Base-by-base conservation (phyloP, 1,284 basidiomycete genomes). In the Hymenochaete sp. region DNA sequence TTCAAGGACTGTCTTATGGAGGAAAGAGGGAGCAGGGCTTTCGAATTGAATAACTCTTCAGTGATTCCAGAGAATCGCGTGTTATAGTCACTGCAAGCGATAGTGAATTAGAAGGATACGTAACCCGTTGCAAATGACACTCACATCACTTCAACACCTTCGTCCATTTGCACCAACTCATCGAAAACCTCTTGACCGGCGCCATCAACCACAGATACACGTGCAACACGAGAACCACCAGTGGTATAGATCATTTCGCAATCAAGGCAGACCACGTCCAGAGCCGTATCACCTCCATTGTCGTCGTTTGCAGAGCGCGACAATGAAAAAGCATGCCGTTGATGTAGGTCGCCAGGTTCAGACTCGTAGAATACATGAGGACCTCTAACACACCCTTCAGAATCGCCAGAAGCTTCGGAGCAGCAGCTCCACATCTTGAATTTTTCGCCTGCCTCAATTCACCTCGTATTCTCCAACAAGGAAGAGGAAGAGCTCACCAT, bases 211-310 rank as follows among this genome's bases (percentile, higher is more conserved):
- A 93, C 75, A 0, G 92, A 93, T 1, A 93, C 79, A 4, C 93
- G 76, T 3, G 90, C 93, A 5, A 93, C 76, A 19, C 82, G 78
- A 69, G 89, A 77, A 0, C 93, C 93, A 4, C 83, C 84, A 0
- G 91, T 93, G 0, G 89, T 88, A 63, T 90, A 92, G 21, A 93
- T 73, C 86, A 96, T 91, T 62, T 97, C 93, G 59, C 87, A 93
- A 61, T 95, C 92, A 42, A 95, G 65, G 0, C 85, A 87, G 4
- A 82, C 83, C 1, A 92, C 75, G 44, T 89, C 85, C 25, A 87
- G 62, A 2, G 72, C 65, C 1, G 68, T 67, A 48, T 67, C 63
- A n/a, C 57, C 42, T 22, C 52, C 48, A 14, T 58, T 36, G n/a
- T 25, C 48, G 51, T 54, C 28, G 52, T 42, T 49, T 38, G 61